Evolutionary conservation across 495 filamentous ascomycete species (phyloP).

Genomic region (Penicillium turbatum): DNA sequence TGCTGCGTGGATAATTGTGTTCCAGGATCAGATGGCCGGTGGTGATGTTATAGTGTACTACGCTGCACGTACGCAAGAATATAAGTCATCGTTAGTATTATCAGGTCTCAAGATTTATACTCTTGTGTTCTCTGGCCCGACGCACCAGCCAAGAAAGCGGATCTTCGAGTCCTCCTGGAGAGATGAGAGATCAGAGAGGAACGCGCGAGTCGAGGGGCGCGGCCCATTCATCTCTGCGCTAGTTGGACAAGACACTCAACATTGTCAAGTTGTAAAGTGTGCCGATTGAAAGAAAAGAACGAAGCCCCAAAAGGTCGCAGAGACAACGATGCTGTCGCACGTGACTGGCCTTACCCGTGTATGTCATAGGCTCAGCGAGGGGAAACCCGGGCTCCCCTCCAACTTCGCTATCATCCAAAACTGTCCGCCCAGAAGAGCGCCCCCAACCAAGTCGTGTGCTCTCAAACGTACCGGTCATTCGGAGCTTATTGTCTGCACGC

Average conservation of each 20-base stretch:
- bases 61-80: slow-evolving; percentile 42
- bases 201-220: slow-evolving; percentile 59
- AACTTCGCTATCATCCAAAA: slow-evolving; percentile 17
- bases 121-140: slow-evolving; percentile 1
- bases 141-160: slow-evolving; percentile 89
- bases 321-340: slow-evolving; percentile 16
- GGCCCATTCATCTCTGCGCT: slow-evolving; percentile 51
- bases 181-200: slow-evolving; percentile 59
- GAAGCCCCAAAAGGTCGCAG: slow-evolving; percentile 5
- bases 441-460: background rate
- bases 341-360: slow-evolving; percentile 33
- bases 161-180: slow-evolving; percentile 65
- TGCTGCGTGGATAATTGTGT: slow-evolving; percentile 56
- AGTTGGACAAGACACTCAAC: background rate
- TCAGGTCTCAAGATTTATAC: background rate
- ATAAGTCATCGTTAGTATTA: slow-evolving; percentile 3
- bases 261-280: background rate
- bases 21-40: slow-evolving; percentile 60
- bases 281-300: background rate
- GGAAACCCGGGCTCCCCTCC: slow-evolving; percentile 29
- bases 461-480: background rate
- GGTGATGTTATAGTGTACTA: slow-evolving; percentile 59
- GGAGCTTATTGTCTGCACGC: background rate
- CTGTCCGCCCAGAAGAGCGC: background rate
- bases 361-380: slow-evolving; percentile 44